Conservation (phyloP, 2,329 filamentous ascomycete species). For the Didymella pinodella region DNA sequence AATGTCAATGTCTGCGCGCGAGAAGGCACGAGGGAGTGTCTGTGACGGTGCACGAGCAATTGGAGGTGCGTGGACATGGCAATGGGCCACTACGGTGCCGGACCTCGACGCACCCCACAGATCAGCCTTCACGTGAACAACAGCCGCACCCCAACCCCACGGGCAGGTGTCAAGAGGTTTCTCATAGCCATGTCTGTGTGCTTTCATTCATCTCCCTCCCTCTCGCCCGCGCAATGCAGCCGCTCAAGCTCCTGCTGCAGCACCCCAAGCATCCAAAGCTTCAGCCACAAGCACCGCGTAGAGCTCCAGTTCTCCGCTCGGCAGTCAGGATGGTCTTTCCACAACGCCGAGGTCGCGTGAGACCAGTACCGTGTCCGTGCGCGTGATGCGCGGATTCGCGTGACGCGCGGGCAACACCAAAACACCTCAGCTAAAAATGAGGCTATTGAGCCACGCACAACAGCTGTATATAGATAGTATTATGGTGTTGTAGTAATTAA, state of each 20-base stretch:
- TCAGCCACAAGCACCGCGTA: constrained; percentile 12
- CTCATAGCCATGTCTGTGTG: background rate
- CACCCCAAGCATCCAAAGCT: constrained; percentile 3
- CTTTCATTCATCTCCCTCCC: background rate
- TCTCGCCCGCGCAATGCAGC: background rate
- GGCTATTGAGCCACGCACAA: too few relatives aligned
- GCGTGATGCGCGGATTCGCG: too few relatives aligned
- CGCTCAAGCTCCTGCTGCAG: background rate
- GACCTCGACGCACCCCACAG: constrained; percentile 16
- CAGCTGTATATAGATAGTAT: too few relatives aligned
- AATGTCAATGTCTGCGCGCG: constrained; percentile 2
- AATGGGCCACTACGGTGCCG: constrained; percentile 6
- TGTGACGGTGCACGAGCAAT: constrained; percentile 17
- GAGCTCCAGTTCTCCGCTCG: constrained; percentile 11
- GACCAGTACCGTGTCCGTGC: too few relatives aligned
- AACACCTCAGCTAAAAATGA: too few relatives aligned
- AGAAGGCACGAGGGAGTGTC: constrained; percentile 1
- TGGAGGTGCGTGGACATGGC: constrained; percentile 15
- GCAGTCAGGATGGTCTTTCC: background rate
- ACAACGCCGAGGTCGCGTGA: constrained; percentile 20
- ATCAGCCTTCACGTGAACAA: constrained; percentile 16
- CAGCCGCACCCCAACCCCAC: constrained; percentile 9
- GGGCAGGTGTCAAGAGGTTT: background rate
- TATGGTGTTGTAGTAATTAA: too few relatives aligned
- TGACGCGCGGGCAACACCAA: too few relatives aligned